Base-by-base conservation (phyloP, 345 rosid species). In the Aquilaria sinensis region DNA sequence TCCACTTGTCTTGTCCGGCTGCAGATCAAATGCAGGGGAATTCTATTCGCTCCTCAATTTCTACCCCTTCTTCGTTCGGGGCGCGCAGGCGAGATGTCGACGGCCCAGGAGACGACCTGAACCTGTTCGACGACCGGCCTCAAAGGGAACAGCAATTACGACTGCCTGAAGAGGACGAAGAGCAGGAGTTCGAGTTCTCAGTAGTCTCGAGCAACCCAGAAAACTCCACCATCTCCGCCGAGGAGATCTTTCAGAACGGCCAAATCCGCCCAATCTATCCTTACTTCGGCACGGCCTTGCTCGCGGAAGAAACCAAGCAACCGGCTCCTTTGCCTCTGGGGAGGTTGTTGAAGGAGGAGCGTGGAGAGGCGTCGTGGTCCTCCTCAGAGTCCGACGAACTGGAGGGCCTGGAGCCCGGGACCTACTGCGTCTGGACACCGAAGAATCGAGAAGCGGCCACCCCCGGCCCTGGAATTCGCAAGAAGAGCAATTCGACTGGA, bases 391-490 rank as follows among this genome's bases (percentile, higher is more conserved):
- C 84, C 0, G 96, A 80, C 41, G 96, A 89, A 15, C 66, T 85
- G 0, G 78, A 75, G 16, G 74, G 78, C 4, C 56, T 82, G 31
- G 61, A 81, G 6, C 76, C 85, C 1, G 92, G 76, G 10, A 73
- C 62, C 16, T 89, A 85, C 74, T 92, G 98, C 68, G 85, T 75
- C 1, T 92, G 98, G 98, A 73, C 67, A 29, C 92, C 96, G 0
- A 83, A 79, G 46, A 15, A 46, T 30, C 62, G 57, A 41, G 72
- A 62, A 0, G 71, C 78, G 30, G 43, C 43, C 5, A 7, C 43
- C 7, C 7, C 43, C 7, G 5, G 7, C 1, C 67, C 79, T 9
- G 69, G 72, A 5, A 72, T 62, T 2, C 67, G 78, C 72, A 74
- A 77, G 68, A 85, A 83, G 78, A 87, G 91, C 71, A 57, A 76